These are phyloP conservation scores for Fusarium gaditjirri DNA, from an alignment of 2,329 filamentous ascomycete species.

Conservation along the genomic window DNA sequence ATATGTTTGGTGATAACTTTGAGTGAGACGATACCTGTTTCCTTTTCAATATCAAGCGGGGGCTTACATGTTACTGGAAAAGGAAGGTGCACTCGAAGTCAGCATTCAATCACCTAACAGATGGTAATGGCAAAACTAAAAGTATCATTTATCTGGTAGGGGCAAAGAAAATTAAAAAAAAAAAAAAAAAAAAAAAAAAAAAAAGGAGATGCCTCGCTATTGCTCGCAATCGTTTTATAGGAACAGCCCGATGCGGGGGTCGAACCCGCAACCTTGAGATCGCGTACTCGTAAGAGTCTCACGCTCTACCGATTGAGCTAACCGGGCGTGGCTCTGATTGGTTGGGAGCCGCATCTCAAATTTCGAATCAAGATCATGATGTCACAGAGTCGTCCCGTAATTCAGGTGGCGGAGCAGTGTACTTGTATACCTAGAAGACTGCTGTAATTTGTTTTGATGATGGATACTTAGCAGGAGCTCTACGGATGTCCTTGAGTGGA, in stretches of 20 bases:
- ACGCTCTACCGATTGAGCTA: conserved; percentile 66
- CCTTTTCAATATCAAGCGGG: neutral
- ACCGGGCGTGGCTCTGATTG: conserved; percentile 48
- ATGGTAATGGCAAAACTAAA: fast-evolving
- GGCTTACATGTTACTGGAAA: neutral
- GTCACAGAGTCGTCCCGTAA: neutral
- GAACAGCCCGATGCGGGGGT: conserved; percentile 55
- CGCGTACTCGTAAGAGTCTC: conserved; percentile 66
- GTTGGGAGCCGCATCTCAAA: fast-evolving
- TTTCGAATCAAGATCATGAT: fast-evolving
- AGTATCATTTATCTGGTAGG: fast-evolving
- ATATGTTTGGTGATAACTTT: neutral
- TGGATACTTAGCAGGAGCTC: neutral
- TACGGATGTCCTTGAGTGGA: neutral
- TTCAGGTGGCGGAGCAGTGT: fast-evolving
- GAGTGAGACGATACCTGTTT: fast-evolving
- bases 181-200: neutral
- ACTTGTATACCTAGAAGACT: fast-evolving
- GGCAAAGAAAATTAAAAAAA: fast-evolving
- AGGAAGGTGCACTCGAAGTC: neutral
- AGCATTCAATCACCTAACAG: fast-evolving
- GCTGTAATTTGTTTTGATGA: fast-evolving
- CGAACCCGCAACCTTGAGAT: conserved; percentile 69
- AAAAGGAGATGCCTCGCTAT: conserved; percentile 57
- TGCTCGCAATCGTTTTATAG: conserved; percentile 62